phyloP scores from a whole-genome alignment of 2,329 filamentous ascomycete species.

The Volutella citrinella region DNA sequence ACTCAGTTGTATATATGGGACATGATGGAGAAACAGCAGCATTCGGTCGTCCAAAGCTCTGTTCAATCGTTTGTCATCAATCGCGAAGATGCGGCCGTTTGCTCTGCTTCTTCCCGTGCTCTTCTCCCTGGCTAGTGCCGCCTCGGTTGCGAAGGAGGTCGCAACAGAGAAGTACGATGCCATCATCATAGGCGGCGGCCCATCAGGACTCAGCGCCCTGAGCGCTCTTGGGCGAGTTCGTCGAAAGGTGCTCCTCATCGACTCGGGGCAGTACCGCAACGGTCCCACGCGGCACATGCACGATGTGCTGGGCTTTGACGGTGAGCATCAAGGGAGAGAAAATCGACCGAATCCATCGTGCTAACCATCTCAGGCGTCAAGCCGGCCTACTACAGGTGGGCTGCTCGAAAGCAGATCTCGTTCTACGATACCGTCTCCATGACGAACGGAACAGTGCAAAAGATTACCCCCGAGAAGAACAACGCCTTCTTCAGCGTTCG shows the following conservation, averaged over 20 bases:
- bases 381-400: slow-evolving; percentile 51
- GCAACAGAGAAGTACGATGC: slow-evolving; percentile 44
- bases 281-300: slow-evolving; percentile 55
- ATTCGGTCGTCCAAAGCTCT: not conserved
- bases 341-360: too few species aligned
- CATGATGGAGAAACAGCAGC: too few species aligned
- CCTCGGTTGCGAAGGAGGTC: slow-evolving; percentile 8
- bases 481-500: slow-evolving; percentile 46
- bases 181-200: slow-evolving; percentile 56
- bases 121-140: slow-evolving; percentile 12
- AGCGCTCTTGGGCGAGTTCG: slow-evolving; percentile 59
- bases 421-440: slow-evolving; percentile 49
- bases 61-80: not conserved
- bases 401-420: slow-evolving; percentile 50
- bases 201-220: slow-evolving; percentile 50
- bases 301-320: slow-evolving; percentile 59
- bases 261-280: slow-evolving; percentile 59
- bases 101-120: slow-evolving; percentile 10
- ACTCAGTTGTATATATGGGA: too few species aligned
- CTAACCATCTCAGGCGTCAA: slow-evolving; percentile 43
- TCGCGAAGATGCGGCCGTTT: slow-evolving; percentile 16
- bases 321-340: slow-evolving; percentile 39
- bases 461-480: slow-evolving; percentile 36
- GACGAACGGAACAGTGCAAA: slow-evolving; percentile 50
- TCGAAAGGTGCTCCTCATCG: slow-evolving; percentile 53